A percentile compares a stretch with the other conserved stretches of the same genome.
Evolutionary conservation across 1,284 basidiomycete species (phyloP).

Genomic region (Leccinum griseonigrum): DNA sequence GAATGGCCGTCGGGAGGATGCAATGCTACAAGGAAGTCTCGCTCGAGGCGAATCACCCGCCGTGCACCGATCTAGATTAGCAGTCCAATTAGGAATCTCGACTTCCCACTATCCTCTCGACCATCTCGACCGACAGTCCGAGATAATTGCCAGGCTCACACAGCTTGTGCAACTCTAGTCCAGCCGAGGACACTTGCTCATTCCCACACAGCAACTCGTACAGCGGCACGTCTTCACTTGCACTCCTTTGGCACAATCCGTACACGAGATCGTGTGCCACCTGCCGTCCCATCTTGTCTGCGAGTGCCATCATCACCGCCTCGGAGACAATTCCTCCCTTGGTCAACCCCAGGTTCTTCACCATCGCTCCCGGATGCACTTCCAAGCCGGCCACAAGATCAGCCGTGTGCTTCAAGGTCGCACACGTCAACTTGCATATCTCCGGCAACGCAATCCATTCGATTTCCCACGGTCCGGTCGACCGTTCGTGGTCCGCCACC

Average conservation of each 20-base stretch:
- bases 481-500: conserved; percentile 47
- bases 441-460: conserved; percentile 47
- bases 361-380: conserved; percentile 39
- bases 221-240: conserved; percentile 28
- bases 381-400: conserved; percentile 38
- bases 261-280: conserved; percentile 43
- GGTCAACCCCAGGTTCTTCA: conserved; percentile 37
- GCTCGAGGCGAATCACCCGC: conserved; percentile 9
- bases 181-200: conserved; percentile 26
- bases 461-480: conserved; percentile 47
- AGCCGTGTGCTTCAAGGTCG: conserved; percentile 36
- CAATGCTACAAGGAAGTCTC: conserved; percentile 3
- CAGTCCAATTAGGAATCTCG: background rate
- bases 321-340: conserved; percentile 41
- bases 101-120: background rate
- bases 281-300: conserved; percentile 39
- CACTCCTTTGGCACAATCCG: conserved; percentile 36
- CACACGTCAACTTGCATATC: conserved; percentile 40
- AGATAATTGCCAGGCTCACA: conserved; percentile 41
- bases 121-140: conserved; percentile 40
- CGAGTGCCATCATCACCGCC: conserved; percentile 46
- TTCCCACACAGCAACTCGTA: conserved; percentile 34
- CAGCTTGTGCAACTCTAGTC: conserved; percentile 30
- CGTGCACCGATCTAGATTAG: conserved; percentile 7
- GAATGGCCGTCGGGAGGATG: conserved; percentile 1